Evolutionary conservation across 1,139 yeast species (phyloP), one percentile per base, ranked within the genome.

Genomic region (Magnusiomyces tetraspermus): DNA sequence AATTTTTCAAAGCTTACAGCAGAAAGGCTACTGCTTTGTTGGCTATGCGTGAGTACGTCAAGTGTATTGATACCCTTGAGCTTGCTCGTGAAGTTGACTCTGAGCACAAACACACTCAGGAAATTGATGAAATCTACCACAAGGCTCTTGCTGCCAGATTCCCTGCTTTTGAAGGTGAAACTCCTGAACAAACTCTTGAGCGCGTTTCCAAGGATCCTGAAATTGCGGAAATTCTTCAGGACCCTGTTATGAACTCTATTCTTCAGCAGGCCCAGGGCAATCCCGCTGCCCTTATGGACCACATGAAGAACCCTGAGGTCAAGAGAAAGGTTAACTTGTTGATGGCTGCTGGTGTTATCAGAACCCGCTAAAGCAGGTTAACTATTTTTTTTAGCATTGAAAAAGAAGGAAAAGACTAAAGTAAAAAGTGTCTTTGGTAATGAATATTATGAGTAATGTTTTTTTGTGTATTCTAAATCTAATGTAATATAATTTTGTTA

Each of bases 271-370:
- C 97, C 21, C 87, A 85, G 70, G 88, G 83, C 58, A 86, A 94
- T 68, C 98, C 98, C 48, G 96, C 96, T 51, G 97, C 98, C 49
- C 78, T 94, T 62, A 94, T 87, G 68, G 97, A 92, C 62, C 98
- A 94, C 72, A 89, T 94, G 97, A 86, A 80, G 76, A 94, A 92
- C 72, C 97, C 98, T 38, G 95, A 83, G 59, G 89, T 94, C 52
- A 80, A 83, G 64, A 83, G 82, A 70, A 94, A 92, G 80, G 83
- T 94, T 64, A 85, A 86, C 69, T 79, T 86, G 66, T 79, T 94
- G 71, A 84, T 90, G 67, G 95, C 97, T 54, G 97, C 98, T 33
- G 99, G 99, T 67, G 88, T 94, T 55, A 90, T 94, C 66, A 85
- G 96, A 70, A 89, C 97, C 43, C 82, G 96, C 67, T 88, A 79